Evolutionary conservation across 306 rosid species (phyloP), one percentile per base, ranked within the genome.

Genomic region (Begonia masoniana): DNA sequence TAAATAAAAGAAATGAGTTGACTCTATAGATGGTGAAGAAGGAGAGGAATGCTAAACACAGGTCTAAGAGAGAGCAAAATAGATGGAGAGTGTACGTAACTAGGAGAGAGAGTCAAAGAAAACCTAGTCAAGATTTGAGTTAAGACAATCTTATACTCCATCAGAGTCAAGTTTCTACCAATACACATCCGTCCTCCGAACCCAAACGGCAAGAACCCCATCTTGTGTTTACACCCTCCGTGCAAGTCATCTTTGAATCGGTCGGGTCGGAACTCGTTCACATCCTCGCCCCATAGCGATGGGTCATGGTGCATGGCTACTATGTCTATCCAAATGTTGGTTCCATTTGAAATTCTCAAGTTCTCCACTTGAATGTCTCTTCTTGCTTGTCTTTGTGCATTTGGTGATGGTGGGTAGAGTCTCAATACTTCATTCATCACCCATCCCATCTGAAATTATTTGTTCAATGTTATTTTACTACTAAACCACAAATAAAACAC

Each of bases 161-260:
- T 64, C 14, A 80, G 61, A 16, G 70, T 69, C 68, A 88, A 70
- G 86, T 82, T 88, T 60, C 86, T 74, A 3, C 97, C 97, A 10
- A 88, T 69, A 62, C 95, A 88, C 74, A 75, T 74, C 36, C 97
- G 77, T 2, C 95, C 97, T 60, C 97, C 97, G 58, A 88, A 82
- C 10, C 97, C 97, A 56, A 88, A 88, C 1, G 97, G 95, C 72
- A 88, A 61, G 65, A 68, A 84, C 13, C 97, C 95, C 95, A 88
- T 82, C 72, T 70, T 77, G 82, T 84, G 86, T 24, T 62, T 69
- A 68, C 97, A 88, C 4, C 93, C 89, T 0, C 95, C 97, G 58
- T 65, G 60, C 0, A 49, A 62, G 60, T 74, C 78, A 19, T 74
- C 71, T 55, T 59, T 64, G 68, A 88, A 88, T 67, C 97, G 76